Evolutionary conservation across 116 monocot species (phyloP), one percentile per base, ranked within the genome.

Genomic region (Posidonia oceanica): DNA sequence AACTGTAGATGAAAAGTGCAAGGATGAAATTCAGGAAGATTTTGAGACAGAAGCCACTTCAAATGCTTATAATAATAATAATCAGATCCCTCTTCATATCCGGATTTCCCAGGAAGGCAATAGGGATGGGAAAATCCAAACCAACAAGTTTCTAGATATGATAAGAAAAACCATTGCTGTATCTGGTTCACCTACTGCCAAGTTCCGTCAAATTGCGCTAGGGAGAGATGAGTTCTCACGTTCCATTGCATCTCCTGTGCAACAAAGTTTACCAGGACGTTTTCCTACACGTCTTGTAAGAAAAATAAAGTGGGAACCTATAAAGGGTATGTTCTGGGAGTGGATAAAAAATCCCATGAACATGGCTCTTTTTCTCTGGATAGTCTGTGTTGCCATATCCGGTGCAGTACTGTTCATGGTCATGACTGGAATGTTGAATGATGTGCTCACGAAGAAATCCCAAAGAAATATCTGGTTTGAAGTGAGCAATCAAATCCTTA

Each of bases 381-480:
- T 88, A 2, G 18, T 52, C 39, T 78, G 84, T 56, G 89, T 93
- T 10, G 79, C 75, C 13, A 69, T 88, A n/a, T 86, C 86, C 10
- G 88, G 88, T 18, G 84, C 84, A 5, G 82, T 93, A 67, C 77
- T 93, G 14, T 93, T 93, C 72, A 75, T 93, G 36, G 86, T 93
- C 71, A 93, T 93, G 88, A 93, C 86, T 51, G 93, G 88, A 69
- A 86, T 88, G 84, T 68, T 93, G 14, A 93, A 88, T 61, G 60
- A 42, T 58, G 86, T 68, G 44, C 36, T 93, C 22, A 82, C 84
- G 18, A 79, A 29, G 36, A 88, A 88, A 77, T 88, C 93, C 3
- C 84, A 88, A 41, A 71, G 93, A 55, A 71, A 86, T 73, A 66
- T 82, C 2, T 93, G 93, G 93, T 88, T 86, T 23, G 93, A 93